Conservation (phyloP, 805 yeast genomes). For the Candida tallmaniae region DNA sequence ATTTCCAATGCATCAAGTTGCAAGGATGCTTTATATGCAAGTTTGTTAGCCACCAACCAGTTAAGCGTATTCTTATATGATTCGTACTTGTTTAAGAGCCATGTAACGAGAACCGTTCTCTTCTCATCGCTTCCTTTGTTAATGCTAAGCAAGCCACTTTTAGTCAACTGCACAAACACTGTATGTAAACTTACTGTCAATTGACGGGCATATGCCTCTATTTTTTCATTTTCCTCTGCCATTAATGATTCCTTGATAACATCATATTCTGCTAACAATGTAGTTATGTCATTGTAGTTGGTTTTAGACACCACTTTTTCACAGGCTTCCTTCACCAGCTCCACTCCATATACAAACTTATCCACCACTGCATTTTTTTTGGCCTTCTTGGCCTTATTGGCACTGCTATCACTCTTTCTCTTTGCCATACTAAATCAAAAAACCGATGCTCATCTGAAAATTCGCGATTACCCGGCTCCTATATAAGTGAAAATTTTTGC, state of each 20-base stretch:
- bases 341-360: slow-evolving; percentile 7
- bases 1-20: slow-evolving; percentile 52
- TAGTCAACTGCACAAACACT: slow-evolving; percentile 46
- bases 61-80: slow-evolving; percentile 45
- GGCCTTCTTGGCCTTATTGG: slow-evolving; percentile 4
- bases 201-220: slow-evolving; percentile 34
- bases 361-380: no score
- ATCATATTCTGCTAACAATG: slow-evolving; percentile 39
- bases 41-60: slow-evolving; percentile 33
- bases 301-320: slow-evolving; percentile 38
- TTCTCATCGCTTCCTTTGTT: slow-evolving; percentile 38
- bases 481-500: background rate
- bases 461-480: slow-evolving; percentile 9
- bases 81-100: slow-evolving; percentile 61
- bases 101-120: slow-evolving; percentile 47
- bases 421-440: slow-evolving; percentile 14
- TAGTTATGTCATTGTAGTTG: slow-evolving; percentile 49
- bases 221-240: slow-evolving; percentile 16
- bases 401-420: slow-evolving; percentile 14
- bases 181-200: slow-evolving; percentile 39
- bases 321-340: slow-evolving; percentile 20
- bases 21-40: slow-evolving; percentile 46
- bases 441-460: slow-evolving; percentile 2
- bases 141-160: slow-evolving; percentile 35
- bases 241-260: slow-evolving; percentile 15